Evolutionary conservation across 2,329 filamentous ascomycete genomes (phyloP).

Genomic region (Colletotrichum tropicale): DNA sequence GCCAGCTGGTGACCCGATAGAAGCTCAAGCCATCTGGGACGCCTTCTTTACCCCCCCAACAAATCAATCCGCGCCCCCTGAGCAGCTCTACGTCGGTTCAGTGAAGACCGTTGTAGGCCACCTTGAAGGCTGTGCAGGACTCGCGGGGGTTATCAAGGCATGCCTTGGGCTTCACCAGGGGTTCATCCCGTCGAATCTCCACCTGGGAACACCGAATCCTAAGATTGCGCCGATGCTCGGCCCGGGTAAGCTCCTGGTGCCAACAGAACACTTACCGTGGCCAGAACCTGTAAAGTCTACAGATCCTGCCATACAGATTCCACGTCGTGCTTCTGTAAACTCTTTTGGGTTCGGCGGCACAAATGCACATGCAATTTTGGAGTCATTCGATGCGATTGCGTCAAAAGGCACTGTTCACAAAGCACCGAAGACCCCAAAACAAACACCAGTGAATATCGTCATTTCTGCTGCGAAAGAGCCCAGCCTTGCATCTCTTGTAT

Average conservation of each 20-base stretch:
- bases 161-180: slow-evolving; percentile 22
- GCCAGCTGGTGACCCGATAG: slow-evolving; percentile 38
- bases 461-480: neutral
- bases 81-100: slow-evolving; percentile 25
- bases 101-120: slow-evolving; percentile 33
- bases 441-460: neutral
- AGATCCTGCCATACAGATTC: neutral
- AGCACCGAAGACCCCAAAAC: neutral
- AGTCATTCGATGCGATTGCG: neutral
- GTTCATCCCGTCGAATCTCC: slow-evolving; percentile 32
- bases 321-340: slow-evolving; percentile 20
- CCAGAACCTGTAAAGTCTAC: neutral
- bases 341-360: slow-evolving; percentile 51
- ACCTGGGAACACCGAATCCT: slow-evolving; percentile 31
- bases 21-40: slow-evolving; percentile 33
- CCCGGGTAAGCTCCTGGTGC: slow-evolving; percentile 11
- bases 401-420: neutral
- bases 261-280: slow-evolving; percentile 20
- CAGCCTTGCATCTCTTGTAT: neutral
- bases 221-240: slow-evolving; percentile 26
- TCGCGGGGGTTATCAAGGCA: slow-evolving; percentile 30
- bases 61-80: neutral
- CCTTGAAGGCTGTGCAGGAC: slow-evolving; percentile 27
- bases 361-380: slow-evolving; percentile 47
- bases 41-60: neutral